Evolutionary conservation across 2,329 filamentous ascomycete genomes (phyloP).

Genomic region (Fusarium tanahbumbuense): DNA sequence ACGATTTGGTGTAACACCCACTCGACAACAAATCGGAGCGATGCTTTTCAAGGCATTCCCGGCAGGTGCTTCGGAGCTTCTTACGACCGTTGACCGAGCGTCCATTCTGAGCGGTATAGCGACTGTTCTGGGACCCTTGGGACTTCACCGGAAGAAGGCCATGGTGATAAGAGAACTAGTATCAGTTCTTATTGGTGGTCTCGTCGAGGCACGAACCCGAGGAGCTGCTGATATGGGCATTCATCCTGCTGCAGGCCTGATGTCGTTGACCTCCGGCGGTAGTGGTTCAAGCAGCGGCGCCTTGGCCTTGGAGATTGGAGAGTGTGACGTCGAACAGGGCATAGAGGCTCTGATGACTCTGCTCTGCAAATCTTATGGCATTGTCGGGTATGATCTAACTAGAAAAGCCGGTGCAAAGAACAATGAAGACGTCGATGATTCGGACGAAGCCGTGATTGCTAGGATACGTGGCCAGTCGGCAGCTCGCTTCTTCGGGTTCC

Average conservation of each 20-base stretch:
- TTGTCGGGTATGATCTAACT: conserved; percentile 63
- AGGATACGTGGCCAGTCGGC: conserved; percentile 71
- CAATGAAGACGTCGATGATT: conserved; percentile 54
- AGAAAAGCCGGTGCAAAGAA: conserved; percentile 43
- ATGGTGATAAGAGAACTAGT: conserved; percentile 90
- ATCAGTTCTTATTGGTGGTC: conserved; percentile 81
- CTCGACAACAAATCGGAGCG: conserved; percentile 71
- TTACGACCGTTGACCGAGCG: conserved; percentile 80
- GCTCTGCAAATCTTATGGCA: conserved; percentile 72
- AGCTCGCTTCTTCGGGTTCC: conserved; percentile 78
- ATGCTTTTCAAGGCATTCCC: conserved; percentile 78
- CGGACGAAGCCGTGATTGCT: conserved; percentile 63
- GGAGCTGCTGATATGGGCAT: conserved; percentile 97
- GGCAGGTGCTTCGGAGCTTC: conserved; percentile 70
- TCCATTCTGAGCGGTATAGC: conserved; percentile 87
- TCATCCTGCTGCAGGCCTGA: conserved; percentile 89
- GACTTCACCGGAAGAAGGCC: conserved; percentile 88
- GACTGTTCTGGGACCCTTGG: conserved; percentile 82
- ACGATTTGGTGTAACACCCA: conserved; percentile 66
- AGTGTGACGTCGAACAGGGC: conserved; percentile 73
- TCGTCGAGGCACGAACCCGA: conserved; percentile 90
- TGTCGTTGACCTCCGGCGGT: conserved; percentile 71
- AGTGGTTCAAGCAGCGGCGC: conserved; percentile 62
- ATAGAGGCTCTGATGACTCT: conserved; percentile 72
- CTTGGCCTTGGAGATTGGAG: conserved; percentile 69